Evolutionary conservation across 73 alveolate species (phyloP).

Genomic region (Paramecium sexaurelia): DNA sequence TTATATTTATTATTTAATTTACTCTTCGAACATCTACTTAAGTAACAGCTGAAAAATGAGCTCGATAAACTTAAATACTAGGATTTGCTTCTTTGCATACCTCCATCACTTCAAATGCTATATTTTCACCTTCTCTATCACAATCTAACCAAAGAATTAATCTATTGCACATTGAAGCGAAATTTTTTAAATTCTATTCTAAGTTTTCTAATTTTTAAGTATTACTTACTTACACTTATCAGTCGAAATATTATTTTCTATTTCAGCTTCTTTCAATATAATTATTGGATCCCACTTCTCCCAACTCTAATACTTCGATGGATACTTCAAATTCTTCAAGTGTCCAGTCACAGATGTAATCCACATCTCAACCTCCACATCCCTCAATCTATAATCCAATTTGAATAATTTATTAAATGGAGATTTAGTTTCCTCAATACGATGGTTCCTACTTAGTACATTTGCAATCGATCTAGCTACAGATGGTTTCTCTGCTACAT

Average conservation of each 20-base stretch:
- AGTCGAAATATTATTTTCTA: neutral
- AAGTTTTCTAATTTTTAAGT: neutral
- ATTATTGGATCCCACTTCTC: conserved; percentile 61
- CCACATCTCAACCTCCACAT: conserved; percentile 68
- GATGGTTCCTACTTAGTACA: conserved; percentile 65
- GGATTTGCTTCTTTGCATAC: conserved; percentile 67
- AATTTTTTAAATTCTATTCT: conserved; percentile 37
- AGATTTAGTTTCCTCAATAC: conserved; percentile 34
- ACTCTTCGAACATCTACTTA: conserved; percentile 68
- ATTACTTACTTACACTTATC: conserved; percentile 56
- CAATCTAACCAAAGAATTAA: conserved; percentile 99
- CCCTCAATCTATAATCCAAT: conserved; percentile 75
- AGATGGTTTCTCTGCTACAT: conserved; percentile 99
- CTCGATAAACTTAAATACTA: conserved; percentile 73
- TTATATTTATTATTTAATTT: neutral
- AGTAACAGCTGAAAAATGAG: conserved; percentile 91
- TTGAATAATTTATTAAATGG: conserved; percentile 91
- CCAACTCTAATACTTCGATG: conserved; percentile 65
- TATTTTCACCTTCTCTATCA: conserved; percentile 99
- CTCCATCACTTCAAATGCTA: conserved; percentile 95
- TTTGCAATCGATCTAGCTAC: conserved; percentile 94
- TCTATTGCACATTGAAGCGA: conserved; percentile 68
- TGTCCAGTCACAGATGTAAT: conserved; percentile 89
- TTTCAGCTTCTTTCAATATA: conserved; percentile 60
- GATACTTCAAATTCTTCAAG: conserved; percentile 67